These are phyloP conservation scores for Saturnispora kantuleensis DNA, from an alignment of 805 yeast species.

Conservation along the genomic window DNA sequence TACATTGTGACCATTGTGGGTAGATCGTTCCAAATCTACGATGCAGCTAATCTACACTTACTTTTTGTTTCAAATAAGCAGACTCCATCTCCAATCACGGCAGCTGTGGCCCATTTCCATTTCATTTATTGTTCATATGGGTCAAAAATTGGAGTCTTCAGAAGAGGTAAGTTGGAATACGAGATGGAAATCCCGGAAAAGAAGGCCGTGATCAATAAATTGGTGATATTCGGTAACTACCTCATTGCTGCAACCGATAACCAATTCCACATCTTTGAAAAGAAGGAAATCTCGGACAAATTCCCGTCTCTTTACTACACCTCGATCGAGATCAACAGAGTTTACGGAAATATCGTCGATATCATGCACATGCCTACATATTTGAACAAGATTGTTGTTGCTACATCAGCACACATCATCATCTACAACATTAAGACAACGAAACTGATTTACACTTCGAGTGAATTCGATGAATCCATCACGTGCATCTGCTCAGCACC, in stretches of 20 bases:
- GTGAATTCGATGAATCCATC: constrained; percentile 45
- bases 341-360: constrained; percentile 64
- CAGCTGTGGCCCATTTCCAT: constrained; percentile 73
- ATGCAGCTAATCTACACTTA: constrained; percentile 75
- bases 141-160: constrained; percentile 62
- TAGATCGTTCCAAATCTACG: constrained; percentile 82
- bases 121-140: constrained; percentile 72
- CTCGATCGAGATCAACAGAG: constrained; percentile 42
- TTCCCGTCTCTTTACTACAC: constrained; percentile 61
- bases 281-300: constrained; percentile 26
- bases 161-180: constrained; percentile 63
- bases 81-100: constrained; percentile 59
- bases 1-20: constrained; percentile 89
- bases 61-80: constrained; percentile 78
- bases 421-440: constrained; percentile 73
- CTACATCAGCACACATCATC: constrained; percentile 54
- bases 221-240: constrained; percentile 70
- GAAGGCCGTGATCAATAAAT: constrained; percentile 32
- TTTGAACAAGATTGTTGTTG: constrained; percentile 76
- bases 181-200: constrained; percentile 24
- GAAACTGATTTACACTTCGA: constrained; percentile 44
- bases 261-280: constrained; percentile 24
- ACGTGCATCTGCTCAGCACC: constrained; percentile 78
- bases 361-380: constrained; percentile 83
- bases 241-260: constrained; percentile 46